Evolutionary conservation across 2,329 filamentous ascomycete species (phyloP).

Genomic region (Plectosphaerella sp.): DNA sequence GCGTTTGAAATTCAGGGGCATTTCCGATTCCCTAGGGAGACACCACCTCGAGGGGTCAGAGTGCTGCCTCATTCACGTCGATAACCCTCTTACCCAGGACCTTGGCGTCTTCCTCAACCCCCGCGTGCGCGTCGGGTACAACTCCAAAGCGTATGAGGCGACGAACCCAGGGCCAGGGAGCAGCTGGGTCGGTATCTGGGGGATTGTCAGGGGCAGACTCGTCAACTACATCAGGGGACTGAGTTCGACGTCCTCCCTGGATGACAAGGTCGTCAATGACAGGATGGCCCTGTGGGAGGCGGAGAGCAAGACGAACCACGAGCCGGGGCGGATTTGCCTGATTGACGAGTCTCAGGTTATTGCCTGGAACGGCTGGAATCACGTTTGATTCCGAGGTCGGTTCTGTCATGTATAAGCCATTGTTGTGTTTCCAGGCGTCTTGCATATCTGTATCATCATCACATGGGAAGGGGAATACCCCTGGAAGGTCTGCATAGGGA

Average conservation of each 20-base stretch:
- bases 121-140: conserved; percentile 64
- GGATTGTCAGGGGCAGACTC: conserved; percentile 41
- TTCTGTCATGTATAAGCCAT: too few relatives aligned
- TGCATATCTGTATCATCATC: too few relatives aligned
- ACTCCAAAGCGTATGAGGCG: conserved; percentile 42
- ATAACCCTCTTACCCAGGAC: conserved; percentile 53
- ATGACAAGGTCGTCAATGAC: conserved; percentile 26
- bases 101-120: conserved; percentile 65
- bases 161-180: conserved; percentile 32
- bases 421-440: too few relatives aligned
- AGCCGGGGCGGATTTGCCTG: conserved; percentile 47
- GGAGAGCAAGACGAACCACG: conserved; percentile 26
- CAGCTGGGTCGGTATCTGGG: conserved; percentile 41
- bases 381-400: conserved; percentile 33
- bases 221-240: conserved; percentile 15
- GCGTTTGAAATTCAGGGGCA: conserved; percentile 56
- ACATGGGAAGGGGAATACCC: too few relatives aligned
- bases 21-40: conserved; percentile 56
- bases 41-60: conserved; percentile 71
- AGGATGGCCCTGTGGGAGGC: conserved; percentile 34
- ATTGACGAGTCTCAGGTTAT: conserved; percentile 60
- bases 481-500: too few relatives aligned
- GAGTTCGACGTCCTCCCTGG: conserved; percentile 15
- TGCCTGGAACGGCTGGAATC: conserved; percentile 52
- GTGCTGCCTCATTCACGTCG: conserved; percentile 72